phyloP scores from a whole-genome alignment of 306 rosid genomes.

The Purshia tridentata region DNA sequence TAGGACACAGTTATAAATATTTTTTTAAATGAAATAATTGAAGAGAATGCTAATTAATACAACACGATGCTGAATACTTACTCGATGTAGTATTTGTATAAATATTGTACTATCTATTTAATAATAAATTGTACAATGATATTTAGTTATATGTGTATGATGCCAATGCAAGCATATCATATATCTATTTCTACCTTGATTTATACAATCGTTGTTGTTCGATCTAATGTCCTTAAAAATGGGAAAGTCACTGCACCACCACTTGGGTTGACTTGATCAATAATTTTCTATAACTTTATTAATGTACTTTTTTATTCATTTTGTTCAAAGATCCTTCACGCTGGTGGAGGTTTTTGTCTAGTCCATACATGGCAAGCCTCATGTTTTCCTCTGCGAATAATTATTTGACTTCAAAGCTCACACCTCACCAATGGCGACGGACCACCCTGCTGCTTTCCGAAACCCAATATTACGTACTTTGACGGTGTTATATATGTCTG shows the following conservation, averaged over 20 bases:
- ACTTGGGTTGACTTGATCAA: neutral
- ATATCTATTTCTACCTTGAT: neutral
- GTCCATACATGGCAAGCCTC: constrained; percentile 18
- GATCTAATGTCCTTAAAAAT: neutral
- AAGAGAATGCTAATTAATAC: neutral
- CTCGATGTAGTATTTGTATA: neutral
- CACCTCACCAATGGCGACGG: neutral
- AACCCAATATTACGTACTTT: neutral
- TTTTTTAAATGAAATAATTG: neutral
- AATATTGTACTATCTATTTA: neutral
- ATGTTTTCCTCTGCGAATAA: neutral
- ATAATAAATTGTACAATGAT: neutral
- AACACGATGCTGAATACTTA: neutral
- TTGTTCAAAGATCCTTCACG: constrained; percentile 15
- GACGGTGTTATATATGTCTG: neutral
- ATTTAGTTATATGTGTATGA: neutral
- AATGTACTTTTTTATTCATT: neutral
- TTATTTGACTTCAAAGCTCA: constrained; percentile 21
- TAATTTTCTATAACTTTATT: neutral
- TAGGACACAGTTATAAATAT: neutral
- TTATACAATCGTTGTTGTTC: neutral
- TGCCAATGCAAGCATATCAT: neutral
- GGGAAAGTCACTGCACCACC: constrained; percentile 3
- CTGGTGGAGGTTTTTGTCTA: constrained; percentile 29
- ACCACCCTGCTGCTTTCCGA: neutral